These are phyloP conservation scores for Venturia pyrina DNA, from an alignment of 2,329 filamentous ascomycete species.

Conservation along the genomic window DNA sequence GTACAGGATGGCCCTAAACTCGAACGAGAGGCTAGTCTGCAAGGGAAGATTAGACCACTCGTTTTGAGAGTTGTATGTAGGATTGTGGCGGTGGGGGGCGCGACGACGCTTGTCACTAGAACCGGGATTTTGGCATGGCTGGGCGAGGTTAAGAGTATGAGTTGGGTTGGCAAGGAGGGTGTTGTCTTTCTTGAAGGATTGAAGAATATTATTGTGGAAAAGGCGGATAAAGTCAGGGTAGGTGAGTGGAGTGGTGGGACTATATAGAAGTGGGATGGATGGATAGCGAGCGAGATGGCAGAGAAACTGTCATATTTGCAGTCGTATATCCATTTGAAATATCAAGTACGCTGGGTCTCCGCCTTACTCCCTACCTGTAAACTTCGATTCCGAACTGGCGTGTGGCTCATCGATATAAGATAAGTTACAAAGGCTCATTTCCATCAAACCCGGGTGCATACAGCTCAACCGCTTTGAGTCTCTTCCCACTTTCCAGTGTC, in stretches of 20 bases:
- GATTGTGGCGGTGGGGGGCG: conserved; percentile 58
- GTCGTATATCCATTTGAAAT: no score
- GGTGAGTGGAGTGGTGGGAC: conserved; percentile 48
- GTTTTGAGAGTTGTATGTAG: conserved; percentile 5
- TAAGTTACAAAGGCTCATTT: no score
- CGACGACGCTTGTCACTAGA: conserved; percentile 70
- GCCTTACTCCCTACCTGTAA: no score
- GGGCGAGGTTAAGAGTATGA: conserved; percentile 37
- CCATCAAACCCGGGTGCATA: no score
- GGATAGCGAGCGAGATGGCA: no score
- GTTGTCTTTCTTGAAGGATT: conserved; percentile 43
- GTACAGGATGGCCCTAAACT: neutral
- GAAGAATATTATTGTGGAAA: conserved; percentile 7
- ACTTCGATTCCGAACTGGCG: no score
- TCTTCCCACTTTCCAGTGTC: no score
- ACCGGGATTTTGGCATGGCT: conserved; percentile 69
- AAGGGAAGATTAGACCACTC: conserved; percentile 3
- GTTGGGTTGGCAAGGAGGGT: conserved; percentile 34
- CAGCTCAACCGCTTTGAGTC: no score
- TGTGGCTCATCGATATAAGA: no score
- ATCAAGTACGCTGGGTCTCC: no score
- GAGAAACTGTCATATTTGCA: no score
- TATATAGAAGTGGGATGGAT: neutral
- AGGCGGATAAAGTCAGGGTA: conserved; percentile 48
- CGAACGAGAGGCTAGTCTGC: neutral